Evolutionary conservation across 106 monocot genomes (phyloP).

Genomic region (Platanthera guangdongensis): DNA sequence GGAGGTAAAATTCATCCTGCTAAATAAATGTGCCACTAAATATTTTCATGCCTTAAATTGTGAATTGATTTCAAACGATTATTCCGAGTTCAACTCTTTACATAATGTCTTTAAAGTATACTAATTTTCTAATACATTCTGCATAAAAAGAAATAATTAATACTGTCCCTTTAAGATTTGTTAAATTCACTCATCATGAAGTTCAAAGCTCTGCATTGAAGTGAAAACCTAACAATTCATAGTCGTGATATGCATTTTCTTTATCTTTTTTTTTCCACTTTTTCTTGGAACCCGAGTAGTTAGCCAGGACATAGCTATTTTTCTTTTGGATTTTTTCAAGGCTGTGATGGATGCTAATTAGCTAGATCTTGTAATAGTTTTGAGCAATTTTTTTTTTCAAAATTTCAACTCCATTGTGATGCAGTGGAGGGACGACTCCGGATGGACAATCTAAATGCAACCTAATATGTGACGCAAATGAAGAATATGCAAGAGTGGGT

Average conservation of each 20-base stretch:
- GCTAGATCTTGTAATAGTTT: too few relatives aligned
- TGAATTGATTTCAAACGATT: background rate
- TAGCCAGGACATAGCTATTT: too few relatives aligned
- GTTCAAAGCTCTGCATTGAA: background rate
- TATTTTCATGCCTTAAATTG: too few relatives aligned
- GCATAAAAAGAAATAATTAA: background rate
- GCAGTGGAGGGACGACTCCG: too few relatives aligned
- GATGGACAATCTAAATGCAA: too few relatives aligned
- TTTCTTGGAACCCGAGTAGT: too few relatives aligned
- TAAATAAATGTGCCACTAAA: background rate
- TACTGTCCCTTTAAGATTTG: background rate
- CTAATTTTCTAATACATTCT: background rate
- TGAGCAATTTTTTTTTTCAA: too few relatives aligned
- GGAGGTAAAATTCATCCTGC: slow-evolving; percentile 46
- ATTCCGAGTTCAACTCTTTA: background rate
- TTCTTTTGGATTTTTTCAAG: background rate
- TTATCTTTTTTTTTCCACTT: too few relatives aligned
- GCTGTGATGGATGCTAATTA: too few relatives aligned
- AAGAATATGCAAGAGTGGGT: too few relatives aligned
- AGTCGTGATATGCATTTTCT: background rate
- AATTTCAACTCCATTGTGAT: too few relatives aligned
- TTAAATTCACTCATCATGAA: background rate
- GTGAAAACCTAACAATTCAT: background rate
- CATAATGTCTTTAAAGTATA: background rate
- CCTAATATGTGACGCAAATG: too few relatives aligned